These are phyloP conservation scores for Saccharomyces hybrid DNA, from an alignment of 1,139 yeast species.

Conservation along the genomic window DNA sequence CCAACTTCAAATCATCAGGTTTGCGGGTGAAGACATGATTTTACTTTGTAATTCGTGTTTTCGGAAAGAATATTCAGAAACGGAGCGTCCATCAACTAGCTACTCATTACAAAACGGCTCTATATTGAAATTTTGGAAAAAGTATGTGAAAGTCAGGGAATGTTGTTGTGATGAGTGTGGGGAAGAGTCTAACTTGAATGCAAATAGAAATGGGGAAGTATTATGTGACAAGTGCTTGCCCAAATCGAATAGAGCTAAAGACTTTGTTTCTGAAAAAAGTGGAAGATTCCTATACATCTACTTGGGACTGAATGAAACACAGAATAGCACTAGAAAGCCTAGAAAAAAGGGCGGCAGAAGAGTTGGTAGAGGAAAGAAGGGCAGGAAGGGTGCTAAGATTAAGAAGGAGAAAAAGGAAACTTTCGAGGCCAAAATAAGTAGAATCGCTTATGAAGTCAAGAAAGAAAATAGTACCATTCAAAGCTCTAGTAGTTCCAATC, in stretches of 20 bases:
- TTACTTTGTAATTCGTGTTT: slow-evolving; percentile 45
- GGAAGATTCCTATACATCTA: slow-evolving; percentile 43
- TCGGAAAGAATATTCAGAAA: slow-evolving; percentile 32
- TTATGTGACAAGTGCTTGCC: slow-evolving; percentile 39
- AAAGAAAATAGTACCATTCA: slow-evolving; percentile 23
- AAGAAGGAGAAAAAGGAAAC: slow-evolving; percentile 18
- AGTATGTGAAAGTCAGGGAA: slow-evolving; percentile 45
- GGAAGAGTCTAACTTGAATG: slow-evolving; percentile 37
- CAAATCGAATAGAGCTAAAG: slow-evolving; percentile 16
- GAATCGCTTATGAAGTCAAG: slow-evolving; percentile 21
- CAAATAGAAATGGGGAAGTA: slow-evolving; percentile 32
- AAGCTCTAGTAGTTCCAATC: slow-evolving; percentile 26
- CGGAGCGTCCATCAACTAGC: slow-evolving; percentile 42
- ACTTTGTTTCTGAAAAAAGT: slow-evolving; percentile 41
- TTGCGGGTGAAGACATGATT: slow-evolving; percentile 50
- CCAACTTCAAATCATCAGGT: slow-evolving; percentile 44
- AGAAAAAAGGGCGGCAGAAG: slow-evolving; percentile 30
- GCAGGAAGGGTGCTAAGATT: slow-evolving; percentile 5
- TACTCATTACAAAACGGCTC: slow-evolving; percentile 51
- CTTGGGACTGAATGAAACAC: slow-evolving; percentile 43
- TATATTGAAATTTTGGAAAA: slow-evolving; percentile 41
- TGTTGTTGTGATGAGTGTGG: slow-evolving; percentile 43
- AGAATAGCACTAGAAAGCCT: slow-evolving; percentile 12
- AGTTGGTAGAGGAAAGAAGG: slow-evolving; percentile 23
- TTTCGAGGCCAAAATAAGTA: slow-evolving; percentile 22